Conservation (phyloP, 2,329 filamentous ascomycete species). For the Phyllosticta paracitricarpa region DNA sequence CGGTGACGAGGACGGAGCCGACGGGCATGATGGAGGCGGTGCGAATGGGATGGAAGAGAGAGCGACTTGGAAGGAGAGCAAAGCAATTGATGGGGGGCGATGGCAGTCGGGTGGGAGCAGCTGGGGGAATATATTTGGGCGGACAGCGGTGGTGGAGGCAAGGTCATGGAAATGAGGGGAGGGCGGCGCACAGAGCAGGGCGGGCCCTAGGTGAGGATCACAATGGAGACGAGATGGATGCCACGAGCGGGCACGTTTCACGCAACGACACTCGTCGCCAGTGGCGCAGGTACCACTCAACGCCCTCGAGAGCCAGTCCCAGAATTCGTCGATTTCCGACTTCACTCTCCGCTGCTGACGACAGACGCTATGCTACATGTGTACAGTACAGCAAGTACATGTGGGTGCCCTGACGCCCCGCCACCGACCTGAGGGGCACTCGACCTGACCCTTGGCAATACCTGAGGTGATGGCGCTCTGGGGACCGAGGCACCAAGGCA, state of each 20-base stretch:
- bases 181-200: conserved; percentile 1
- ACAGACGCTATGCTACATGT: neutral
- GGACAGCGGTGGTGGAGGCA: neutral
- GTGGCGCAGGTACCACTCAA: neutral
- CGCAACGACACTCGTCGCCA: neutral
- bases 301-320: neutral
- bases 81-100: neutral
- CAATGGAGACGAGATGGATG: neutral
- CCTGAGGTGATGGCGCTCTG: too few species aligned
- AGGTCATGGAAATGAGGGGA: conserved; percentile 9
- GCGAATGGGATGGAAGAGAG: neutral
- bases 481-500: neutral
- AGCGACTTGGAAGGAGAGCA: neutral
- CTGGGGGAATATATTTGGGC: conserved; percentile 4
- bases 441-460: too few species aligned
- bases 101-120: neutral
- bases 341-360: neutral
- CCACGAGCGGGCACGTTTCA: neutral
- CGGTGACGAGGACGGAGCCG: conserved; percentile 84
- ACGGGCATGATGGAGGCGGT: conserved; percentile 50
- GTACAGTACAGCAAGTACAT: too few species aligned
- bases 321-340: neutral
- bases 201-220: neutral
- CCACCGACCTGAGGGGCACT: too few species aligned
- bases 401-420: too few species aligned